These are phyloP conservation scores for Diospyros lotus DNA, from an alignment of 148 eudicot genomes.

Conservation along the genomic window DNA sequence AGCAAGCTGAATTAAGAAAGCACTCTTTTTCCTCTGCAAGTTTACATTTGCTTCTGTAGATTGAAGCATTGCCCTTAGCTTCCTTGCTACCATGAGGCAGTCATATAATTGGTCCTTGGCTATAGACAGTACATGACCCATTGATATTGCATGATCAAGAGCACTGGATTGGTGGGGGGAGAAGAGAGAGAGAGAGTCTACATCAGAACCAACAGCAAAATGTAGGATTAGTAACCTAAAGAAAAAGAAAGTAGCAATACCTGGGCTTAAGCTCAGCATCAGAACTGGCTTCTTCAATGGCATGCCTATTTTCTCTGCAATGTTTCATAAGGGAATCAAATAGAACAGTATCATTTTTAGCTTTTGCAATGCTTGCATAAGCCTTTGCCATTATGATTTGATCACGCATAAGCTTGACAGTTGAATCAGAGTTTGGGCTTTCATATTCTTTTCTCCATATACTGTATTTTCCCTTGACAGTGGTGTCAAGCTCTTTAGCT, in stretches of 20 bases:
- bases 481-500: slow-evolving; percentile 69
- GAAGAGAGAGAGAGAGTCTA: slow-evolving; percentile 15
- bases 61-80: slow-evolving; percentile 93
- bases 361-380: slow-evolving; percentile 90
- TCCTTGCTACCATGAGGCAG: slow-evolving; percentile 62
- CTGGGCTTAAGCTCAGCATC: slow-evolving; percentile 83
- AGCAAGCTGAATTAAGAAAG: slow-evolving; percentile 88
- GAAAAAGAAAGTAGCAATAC: slow-evolving; percentile 25
- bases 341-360: slow-evolving; percentile 60
- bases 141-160: slow-evolving; percentile 74
- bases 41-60: slow-evolving; percentile 58
- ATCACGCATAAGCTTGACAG: slow-evolving; percentile 87
- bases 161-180: slow-evolving; percentile 41
- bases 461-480: slow-evolving; percentile 68
- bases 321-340: slow-evolving; percentile 63
- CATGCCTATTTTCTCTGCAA: slow-evolving; percentile 54
- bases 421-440: slow-evolving; percentile 89
- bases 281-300: slow-evolving; percentile 75
- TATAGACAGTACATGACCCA: slow-evolving; percentile 77
- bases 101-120: slow-evolving; percentile 87
- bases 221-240: not conserved
- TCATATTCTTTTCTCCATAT: slow-evolving; percentile 96
- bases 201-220: slow-evolving; percentile 15
- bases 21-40: slow-evolving; percentile 71
- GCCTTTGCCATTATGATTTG: slow-evolving; percentile 97